Base-by-base conservation (phyloP, 2,329 filamentous ascomycete species). In the Fusarium concolor region DNA sequence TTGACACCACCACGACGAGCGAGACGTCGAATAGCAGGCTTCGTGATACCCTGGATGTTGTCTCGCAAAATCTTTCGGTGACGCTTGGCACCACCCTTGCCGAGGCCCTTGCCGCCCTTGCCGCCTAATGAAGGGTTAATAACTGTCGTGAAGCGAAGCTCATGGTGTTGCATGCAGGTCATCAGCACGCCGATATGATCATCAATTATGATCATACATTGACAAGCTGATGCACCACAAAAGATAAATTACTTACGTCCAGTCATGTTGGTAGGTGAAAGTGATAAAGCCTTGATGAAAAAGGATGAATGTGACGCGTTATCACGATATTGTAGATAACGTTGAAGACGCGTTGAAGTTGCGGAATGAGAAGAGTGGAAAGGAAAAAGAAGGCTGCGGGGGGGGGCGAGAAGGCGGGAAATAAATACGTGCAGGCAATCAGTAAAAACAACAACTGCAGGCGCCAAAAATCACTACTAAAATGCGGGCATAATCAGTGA, bases 41-140 rank as follows among this genome's bases (percentile, higher is more conserved):
- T 97, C 80, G 94, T 97, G 81, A 97, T 97, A 86, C 94, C 94
- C 87, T 97, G 94, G 81, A 97, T 97, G 92, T 97, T 97, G 92
- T 97, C 94, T 85, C 94, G 93, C 83, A 97, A 89, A 87, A 97
- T 97, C 92, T 97, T 97, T 80, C 95, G 91, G 87, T 97, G 94
- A 85, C 94, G 94, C 92, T 97, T 98, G 85, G 95, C 95, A 83
- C 94, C 94, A 74, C 94, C 94, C 90, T 97, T 97, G 83, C 94
- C 94, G 84, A 97, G 93, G 82, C 94, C 94, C 90, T 97, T 97
- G 82, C 94, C 94, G 84, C 94, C 94, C 86, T 97, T 96, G 82
- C 93, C 93, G 82, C 93, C 93, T 96, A 76, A 67, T 26, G 72
- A 67, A 62, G 74, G 70, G 84, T 89, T 77, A 89, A 84, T 79